Base-by-base conservation (phyloP, 2,329 filamentous ascomycete genomes). In the Lecanicillium sp. region DNA sequence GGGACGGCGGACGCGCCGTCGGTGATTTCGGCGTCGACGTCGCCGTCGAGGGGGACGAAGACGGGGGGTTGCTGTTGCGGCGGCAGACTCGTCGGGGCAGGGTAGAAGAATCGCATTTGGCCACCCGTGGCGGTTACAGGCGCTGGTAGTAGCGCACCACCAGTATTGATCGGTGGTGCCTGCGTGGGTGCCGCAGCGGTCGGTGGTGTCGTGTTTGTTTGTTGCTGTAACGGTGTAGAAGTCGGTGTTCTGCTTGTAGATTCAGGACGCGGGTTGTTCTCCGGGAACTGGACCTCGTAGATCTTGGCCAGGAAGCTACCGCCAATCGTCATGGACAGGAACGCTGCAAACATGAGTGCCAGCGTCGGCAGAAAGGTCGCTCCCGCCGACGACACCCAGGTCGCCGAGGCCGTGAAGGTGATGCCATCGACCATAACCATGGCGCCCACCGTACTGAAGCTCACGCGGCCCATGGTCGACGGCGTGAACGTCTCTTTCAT, bases 401-500 rank as follows among this genome's bases (percentile, higher is more conserved):
- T 76, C 10, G 69, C 71, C n/a, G 74, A 73, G n/a, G 70, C 71
- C 2, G 70, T 69, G 53, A 83, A 82, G 3, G 77, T 68, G 53
- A 83, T 68, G 10, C 78, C 78, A 55, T 86, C 82, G 14, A 78
- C 77, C 49, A 84, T 67, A 26, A 83, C 67, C 77, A 85, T 83
- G 53, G 77, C 72, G 43, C 73, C 72, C 20, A 77, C 71, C 0
- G 81, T 84, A 59, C 75, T 75, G 59, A 85, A 81, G 62, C 81
- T 85, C 56, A 85, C 74, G 15, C 83, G 72, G 3, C 79, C 81
- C 55, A 84, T 70, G 2, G 81, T 86, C 0, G 82, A 86, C 3
- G 83, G 83, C 7, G 83, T 86, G 39, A 73, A 81, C 1, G 81
- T 77, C 58, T 84, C 81, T 54, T 76, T 77, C 69, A 84, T 82